Evolutionary conservation across 331 rosid genomes (phyloP), one percentile per base, ranked within the genome.

Genomic region (Quercus phellos): DNA sequence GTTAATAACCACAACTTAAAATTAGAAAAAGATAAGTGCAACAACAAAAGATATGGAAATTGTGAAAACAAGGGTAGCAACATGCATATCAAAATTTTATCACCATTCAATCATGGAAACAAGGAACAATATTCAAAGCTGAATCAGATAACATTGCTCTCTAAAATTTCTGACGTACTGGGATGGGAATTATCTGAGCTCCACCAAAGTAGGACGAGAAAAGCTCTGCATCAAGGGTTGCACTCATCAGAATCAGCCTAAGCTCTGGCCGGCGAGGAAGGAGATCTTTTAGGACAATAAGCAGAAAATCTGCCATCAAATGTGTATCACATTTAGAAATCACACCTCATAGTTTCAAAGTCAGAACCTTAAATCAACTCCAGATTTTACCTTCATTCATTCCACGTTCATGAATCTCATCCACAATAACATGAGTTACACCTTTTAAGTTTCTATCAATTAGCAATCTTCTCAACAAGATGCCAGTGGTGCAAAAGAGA

Each of bases 381-480:
- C 76, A 84, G 74, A 66, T 32, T 30, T 81, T 89, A 95, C 99
- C 99, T 90, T 95, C 98, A 84, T 91, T 93, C 94, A 95, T 93
- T 81, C 99, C 99, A 22, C 99, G 98, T 83, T 95, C 99, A 78
- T 95, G 99, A 80, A 95, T 95, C 85, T 95, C 99, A 79, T 95
- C 98, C 78, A 92, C 99, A 84, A 95, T 86, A 77, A 95, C 94
- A 88, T 93, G 98, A 50, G 97, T 91, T 74, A 95, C 85, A 70
- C 93, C 96, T 70, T 88, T 91, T 66, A 95, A 79, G 85, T 84
- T 91, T 89, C 99, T 86, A 83, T 95, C 99, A 74, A 88, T 89
- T 18, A 95, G 88, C 78, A 93, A 87, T 82, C 98, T 93, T 91
- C 99, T 91, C 85, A 95, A 81, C 79, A 95, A 91, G 77, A 95